Conservation (phyloP, 441 rosid species). For the Erodium moschatum region DNA sequence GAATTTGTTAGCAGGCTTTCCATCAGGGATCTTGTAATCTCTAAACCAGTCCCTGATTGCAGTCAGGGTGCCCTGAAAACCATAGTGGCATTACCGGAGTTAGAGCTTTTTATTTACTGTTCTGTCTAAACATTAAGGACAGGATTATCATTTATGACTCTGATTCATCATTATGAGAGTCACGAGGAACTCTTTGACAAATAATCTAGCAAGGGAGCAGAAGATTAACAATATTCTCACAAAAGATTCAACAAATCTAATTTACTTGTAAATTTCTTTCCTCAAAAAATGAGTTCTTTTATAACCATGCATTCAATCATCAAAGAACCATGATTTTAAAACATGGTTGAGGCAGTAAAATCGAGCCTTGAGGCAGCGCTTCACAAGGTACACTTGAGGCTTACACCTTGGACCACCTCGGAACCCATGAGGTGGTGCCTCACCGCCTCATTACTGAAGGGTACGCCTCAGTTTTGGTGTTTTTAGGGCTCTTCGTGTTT, state of each 20-base stretch:
- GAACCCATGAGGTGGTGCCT: no score
- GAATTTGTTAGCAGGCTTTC: slow-evolving; percentile 91
- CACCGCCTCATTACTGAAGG: no score
- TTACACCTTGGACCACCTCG: background rate
- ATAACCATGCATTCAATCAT: background rate
- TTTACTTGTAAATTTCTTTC: background rate
- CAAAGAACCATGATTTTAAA: background rate
- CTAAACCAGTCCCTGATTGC: slow-evolving; percentile 90
- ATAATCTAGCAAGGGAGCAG: background rate
- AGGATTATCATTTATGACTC: background rate
- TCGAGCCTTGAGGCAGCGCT: no score
- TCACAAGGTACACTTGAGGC: no score
- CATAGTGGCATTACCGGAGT: slow-evolving; percentile 5
- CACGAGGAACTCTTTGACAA: background rate
- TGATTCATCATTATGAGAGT: background rate
- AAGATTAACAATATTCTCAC: background rate
- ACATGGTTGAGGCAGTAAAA: no score
- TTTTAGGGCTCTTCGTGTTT: no score
- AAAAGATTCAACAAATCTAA: background rate
- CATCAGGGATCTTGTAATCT: slow-evolving; percentile 93
- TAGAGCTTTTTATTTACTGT: background rate
- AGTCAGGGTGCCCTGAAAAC: slow-evolving; percentile 69
- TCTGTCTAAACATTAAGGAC: background rate
- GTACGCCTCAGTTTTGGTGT: no score
- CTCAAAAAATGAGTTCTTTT: background rate